Percentiles rank a stretch among this genome's conserved stretches.
Evolutionary conservation across 2,329 filamentous ascomycete genomes (phyloP).

Genomic region (Claviceps lovelessii): DNA sequence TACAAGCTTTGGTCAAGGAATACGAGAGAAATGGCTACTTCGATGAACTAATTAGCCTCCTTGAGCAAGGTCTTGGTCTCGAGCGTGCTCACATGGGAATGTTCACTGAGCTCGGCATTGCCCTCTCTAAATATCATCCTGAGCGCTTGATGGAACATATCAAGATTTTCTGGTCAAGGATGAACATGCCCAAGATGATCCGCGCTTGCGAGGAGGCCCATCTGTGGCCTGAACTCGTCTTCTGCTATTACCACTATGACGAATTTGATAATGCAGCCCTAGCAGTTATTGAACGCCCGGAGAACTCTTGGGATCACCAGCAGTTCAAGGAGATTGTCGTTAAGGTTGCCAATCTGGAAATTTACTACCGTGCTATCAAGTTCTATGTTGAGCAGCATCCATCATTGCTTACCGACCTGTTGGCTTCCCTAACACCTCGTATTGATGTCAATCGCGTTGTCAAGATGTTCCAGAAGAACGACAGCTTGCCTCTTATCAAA

Average conservation of each 20-base stretch:
- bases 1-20: slow-evolving; percentile 83
- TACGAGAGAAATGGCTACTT: slow-evolving; percentile 97
- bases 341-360: slow-evolving; percentile 96
- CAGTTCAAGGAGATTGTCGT: slow-evolving; percentile 98
- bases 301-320: slow-evolving; percentile 98
- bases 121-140: slow-evolving; percentile 85
- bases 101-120: slow-evolving; percentile 88
- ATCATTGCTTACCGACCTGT: slow-evolving; percentile 83
- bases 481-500: slow-evolving; percentile 96
- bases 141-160: slow-evolving; percentile 97
- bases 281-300: slow-evolving; percentile 92
- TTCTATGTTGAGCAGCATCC: slow-evolving; percentile 98
- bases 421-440: slow-evolving; percentile 79
- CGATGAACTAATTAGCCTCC: slow-evolving; percentile 85
- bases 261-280: slow-evolving; percentile 95
- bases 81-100: slow-evolving; percentile 92
- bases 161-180: slow-evolving; percentile 94
- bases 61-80: slow-evolving; percentile 88
- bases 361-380: slow-evolving; percentile 93
- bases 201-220: slow-evolving; percentile 85
- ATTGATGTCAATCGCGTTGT: slow-evolving; percentile 99
- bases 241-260: slow-evolving; percentile 96
- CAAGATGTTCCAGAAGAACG: slow-evolving; percentile 95
- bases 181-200: slow-evolving; percentile 97
- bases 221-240: slow-evolving; percentile 93